Percentiles rank a stretch among this genome's conserved stretches.
Evolutionary conservation across 2,329 filamentous ascomycete species (phyloP).

Genomic region (Zarea fungicola): DNA sequence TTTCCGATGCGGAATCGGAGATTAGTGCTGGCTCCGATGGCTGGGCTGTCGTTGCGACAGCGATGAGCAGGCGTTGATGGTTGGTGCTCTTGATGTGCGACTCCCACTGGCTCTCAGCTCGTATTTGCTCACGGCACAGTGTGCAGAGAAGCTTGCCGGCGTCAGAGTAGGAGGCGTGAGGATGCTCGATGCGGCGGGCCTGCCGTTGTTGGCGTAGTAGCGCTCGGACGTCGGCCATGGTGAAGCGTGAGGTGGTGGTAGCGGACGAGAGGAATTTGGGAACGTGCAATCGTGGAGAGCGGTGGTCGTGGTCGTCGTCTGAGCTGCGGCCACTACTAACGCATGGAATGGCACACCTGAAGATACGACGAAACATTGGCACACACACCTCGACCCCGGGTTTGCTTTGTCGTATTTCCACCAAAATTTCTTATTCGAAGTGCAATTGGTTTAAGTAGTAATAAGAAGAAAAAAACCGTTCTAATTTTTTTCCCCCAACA

Average conservation of each 20-base stretch:
- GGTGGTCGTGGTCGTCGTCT: no score
- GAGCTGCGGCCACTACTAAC: conserved; percentile 9
- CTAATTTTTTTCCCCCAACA: background rate
- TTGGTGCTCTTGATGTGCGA: conserved; percentile 49
- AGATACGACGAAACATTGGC: conserved; percentile 12
- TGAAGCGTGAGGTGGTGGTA: conserved; percentile 6
- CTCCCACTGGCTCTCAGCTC: conserved; percentile 64
- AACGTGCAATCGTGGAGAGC: conserved; percentile 4
- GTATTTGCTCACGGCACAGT: conserved; percentile 59
- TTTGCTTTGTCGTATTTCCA: background rate
- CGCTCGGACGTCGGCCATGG: conserved; percentile 74
- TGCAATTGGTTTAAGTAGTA: no score
- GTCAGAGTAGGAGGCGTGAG: conserved; percentile 62
- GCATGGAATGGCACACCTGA: conserved; percentile 10
- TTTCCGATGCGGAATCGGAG: background rate
- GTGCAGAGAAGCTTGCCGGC: conserved; percentile 63
- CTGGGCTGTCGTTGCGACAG: conserved; percentile 13
- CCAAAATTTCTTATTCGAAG: no score
- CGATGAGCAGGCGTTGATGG: conserved; percentile 29
- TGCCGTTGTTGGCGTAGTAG: conserved; percentile 74
- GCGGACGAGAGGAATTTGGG: background rate
- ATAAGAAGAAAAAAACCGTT: no score
- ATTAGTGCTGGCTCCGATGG: background rate
- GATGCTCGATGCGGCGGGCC: conserved; percentile 66
- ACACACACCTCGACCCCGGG: background rate